Conservation (phyloP, 2,329 filamentous ascomycete genomes). For the Fusarium sp. region DNA sequence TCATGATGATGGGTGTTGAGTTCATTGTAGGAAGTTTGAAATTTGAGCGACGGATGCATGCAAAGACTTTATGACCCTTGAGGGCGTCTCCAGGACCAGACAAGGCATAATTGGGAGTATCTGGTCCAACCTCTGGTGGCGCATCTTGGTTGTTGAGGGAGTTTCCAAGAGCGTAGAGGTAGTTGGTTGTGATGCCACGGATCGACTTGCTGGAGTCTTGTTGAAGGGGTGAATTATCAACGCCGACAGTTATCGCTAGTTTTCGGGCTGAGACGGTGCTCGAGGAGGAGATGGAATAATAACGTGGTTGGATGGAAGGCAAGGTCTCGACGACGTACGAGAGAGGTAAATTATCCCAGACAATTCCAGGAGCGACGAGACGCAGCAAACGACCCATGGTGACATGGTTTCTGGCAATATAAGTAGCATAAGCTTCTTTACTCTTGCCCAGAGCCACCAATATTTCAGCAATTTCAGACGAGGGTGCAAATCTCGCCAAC, state of each 20-base stretch:
- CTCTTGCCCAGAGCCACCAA: constrained; percentile 31
- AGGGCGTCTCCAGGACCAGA: constrained; percentile 32
- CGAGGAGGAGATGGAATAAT: constrained; percentile 73
- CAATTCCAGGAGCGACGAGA: constrained; percentile 19
- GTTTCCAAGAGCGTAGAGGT: constrained; percentile 41
- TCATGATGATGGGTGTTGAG: constrained; percentile 63
- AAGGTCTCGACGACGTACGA: constrained; percentile 68
- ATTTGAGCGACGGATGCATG: constrained; percentile 48
- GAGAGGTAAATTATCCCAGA: constrained; percentile 52
- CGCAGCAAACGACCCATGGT: constrained; percentile 45
- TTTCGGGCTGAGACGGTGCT: constrained; percentile 49
- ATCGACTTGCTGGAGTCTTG: constrained; percentile 27
- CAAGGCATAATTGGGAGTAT: constrained; percentile 21
- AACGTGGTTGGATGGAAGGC: constrained; percentile 62
- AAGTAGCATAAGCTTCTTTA: constrained; percentile 37
- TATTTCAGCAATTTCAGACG: constrained; percentile 55
- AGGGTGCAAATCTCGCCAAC: constrained; percentile 62
- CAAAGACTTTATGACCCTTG: constrained; percentile 36
- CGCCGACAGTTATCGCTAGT: constrained; percentile 43
- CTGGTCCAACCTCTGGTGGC: not conserved
- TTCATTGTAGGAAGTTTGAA: constrained; percentile 59
- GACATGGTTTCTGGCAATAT: constrained; percentile 41
- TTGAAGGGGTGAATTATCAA: constrained; percentile 33
- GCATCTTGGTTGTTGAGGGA: constrained; percentile 4
- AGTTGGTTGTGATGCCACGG: constrained; percentile 46